Conservation (phyloP, 2,329 filamentous ascomycete species). For the Hymenoscyphus linearis region DNA sequence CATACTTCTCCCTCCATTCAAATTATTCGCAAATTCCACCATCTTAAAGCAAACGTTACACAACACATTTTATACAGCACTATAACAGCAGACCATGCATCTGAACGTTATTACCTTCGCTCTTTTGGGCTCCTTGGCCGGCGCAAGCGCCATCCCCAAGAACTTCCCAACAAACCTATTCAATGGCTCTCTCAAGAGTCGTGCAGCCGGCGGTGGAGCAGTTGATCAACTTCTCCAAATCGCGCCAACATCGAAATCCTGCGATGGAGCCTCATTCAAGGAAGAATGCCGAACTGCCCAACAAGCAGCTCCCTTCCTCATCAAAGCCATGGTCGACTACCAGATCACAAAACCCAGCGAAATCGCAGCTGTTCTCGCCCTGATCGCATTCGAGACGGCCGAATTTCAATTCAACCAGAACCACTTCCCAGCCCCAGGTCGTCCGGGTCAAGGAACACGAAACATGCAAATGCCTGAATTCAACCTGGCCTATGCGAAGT, state of each 20-base stretch:
- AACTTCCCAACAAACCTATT: neutral
- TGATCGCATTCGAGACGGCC: conserved; percentile 56
- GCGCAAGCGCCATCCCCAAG: conserved; percentile 8
- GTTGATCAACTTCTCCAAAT: conserved; percentile 34
- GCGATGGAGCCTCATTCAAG: conserved; percentile 37
- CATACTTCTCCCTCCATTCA: neutral
- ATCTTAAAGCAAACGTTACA: too few species aligned
- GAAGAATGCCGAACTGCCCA: conserved; percentile 48
- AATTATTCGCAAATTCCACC: too few species aligned
- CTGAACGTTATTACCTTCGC: conserved; percentile 5
- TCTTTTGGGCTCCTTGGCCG: conserved; percentile 8
- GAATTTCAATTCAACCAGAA: conserved; percentile 60
- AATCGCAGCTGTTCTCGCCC: conserved; percentile 53
- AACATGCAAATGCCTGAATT: conserved; percentile 58
- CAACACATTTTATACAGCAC: neutral
- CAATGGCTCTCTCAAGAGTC: conserved; percentile 2
- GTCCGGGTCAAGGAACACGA: conserved; percentile 56
- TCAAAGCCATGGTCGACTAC: conserved; percentile 48
- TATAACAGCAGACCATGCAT: conserved; percentile 2
- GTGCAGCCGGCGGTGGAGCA: conserved; percentile 12
- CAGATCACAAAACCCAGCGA: conserved; percentile 45
- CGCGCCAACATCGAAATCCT: conserved; percentile 43
- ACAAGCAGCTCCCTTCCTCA: conserved; percentile 46
- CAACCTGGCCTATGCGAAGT: conserved; percentile 50
- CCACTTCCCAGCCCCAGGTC: conserved; percentile 43